Base-by-base conservation (phyloP, 257 asterid species). In the Misopates orontium region DNA sequence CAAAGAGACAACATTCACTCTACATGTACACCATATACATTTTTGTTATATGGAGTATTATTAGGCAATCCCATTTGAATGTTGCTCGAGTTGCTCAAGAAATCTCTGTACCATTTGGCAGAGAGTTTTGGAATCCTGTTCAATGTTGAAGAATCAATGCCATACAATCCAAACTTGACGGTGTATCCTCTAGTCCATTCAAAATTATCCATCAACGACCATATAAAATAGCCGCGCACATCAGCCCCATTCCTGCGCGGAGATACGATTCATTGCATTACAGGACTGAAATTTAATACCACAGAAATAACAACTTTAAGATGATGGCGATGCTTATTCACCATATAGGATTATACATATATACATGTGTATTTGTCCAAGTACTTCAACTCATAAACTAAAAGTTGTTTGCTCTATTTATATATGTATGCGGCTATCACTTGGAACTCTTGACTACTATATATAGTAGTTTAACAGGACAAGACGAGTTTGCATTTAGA, bases 201-300 rank as follows among this genome's bases (percentile, higher is more conserved):
- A 9, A 87, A 89, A 60, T 79, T 71, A 60, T 90, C 95, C 88
- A 87, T 75, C 84, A 85, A 80, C 45, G 84, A 80, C 97, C 97
- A 89, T 62, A 85, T 62, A 55, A 89, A 78, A 66, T 89, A 89
- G 51, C 95, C 93, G 0, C 91, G 80, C 22, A 87, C 91, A 53
- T 90, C 87, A 2, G 87, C 90, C 15, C 51, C 51, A 14, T 45
- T 45, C 51, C 51, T 45, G 51, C 36, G 4, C 3, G 7, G 7
- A 28, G 36, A 28, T 2, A 28, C 36, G 36, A 28, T 7, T 3
- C 7, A 28, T 28, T 28, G 36, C 51, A 12, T 54, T 24, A 23
- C 10, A 24, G n/a, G n/a, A n/a, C n/a, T n/a, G n/a, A n/a, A n/a
- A n/a, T n/a, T n/a, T n/a, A n/a, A n/a, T n/a, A n/a, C n/a, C n/a